Evolutionary conservation across 345 rosid genomes (phyloP).

Genomic region (Erysimum cheiranthoides): DNA sequence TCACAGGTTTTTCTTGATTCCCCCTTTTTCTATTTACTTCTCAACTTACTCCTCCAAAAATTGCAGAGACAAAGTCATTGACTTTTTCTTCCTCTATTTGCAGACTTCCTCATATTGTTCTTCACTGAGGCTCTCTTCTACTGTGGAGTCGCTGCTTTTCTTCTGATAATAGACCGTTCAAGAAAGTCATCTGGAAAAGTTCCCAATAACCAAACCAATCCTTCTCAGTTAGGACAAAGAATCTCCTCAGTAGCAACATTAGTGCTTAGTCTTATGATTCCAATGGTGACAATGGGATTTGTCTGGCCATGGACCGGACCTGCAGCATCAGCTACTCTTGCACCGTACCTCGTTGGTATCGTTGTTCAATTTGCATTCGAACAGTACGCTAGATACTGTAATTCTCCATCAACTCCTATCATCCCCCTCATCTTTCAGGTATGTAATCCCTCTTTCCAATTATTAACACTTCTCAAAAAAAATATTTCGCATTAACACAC

Average conservation of each 20-base stretch:
- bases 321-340: constrained; percentile 97
- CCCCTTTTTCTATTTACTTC: constrained; percentile 5
- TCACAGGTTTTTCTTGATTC: constrained; percentile 65
- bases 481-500: not conserved
- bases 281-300: constrained; percentile 97
- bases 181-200: constrained; percentile 55
- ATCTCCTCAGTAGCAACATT: constrained; percentile 86
- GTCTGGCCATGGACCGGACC: constrained; percentile 99
- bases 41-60: not conserved
- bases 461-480: not conserved
- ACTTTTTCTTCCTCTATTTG: constrained; percentile 35
- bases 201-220: constrained; percentile 30
- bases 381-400: constrained; percentile 73
- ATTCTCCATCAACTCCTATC: constrained; percentile 78
- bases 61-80: not conserved
- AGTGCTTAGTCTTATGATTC: constrained; percentile 91
- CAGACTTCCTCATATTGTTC: constrained; percentile 97
- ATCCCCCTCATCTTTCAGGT: constrained; percentile 93
- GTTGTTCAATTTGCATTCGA: constrained; percentile 94
- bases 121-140: constrained; percentile 98
- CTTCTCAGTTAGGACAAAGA: constrained; percentile 69
- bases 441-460: constrained; percentile 30
- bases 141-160: constrained; percentile 81
- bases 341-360: constrained; percentile 94
- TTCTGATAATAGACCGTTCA: constrained; percentile 66